These are phyloP conservation scores for Cyclaneusma minus DNA, from an alignment of 2,329 filamentous ascomycete species.

Conservation along the genomic window DNA sequence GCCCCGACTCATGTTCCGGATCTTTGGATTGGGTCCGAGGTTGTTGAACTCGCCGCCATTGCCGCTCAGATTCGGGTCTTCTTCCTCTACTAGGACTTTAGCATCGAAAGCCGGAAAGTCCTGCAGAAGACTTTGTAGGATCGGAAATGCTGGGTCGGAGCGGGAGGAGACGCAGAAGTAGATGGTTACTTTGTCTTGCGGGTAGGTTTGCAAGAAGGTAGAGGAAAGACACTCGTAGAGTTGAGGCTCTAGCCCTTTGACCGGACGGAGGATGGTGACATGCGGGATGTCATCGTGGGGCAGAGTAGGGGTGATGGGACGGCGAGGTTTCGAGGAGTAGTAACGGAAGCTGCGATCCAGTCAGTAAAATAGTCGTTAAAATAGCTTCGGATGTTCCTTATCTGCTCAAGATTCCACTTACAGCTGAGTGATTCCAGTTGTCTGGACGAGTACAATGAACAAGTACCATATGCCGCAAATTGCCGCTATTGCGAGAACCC, in stretches of 20 bases:
- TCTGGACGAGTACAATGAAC: conserved; percentile 35
- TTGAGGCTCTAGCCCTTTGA: conserved; percentile 80
- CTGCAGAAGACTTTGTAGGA: conserved; percentile 53
- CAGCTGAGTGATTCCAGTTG: conserved; percentile 40
- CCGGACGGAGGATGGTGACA: conserved; percentile 81
- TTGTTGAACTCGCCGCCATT: conserved; percentile 32
- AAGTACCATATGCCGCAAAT: conserved; percentile 36
- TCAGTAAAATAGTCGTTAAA: conserved; percentile 2
- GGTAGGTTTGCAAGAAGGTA: conserved; percentile 72
- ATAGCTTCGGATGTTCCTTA: conserved; percentile 8
- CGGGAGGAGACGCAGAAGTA: conserved; percentile 67
- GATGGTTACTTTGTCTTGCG: conserved; percentile 58
- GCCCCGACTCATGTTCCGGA: conserved; percentile 85
- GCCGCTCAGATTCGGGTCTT: conserved; percentile 55
- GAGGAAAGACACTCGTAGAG: conserved; percentile 88
- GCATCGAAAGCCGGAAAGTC: conserved; percentile 63
- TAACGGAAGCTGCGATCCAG: conserved; percentile 29
- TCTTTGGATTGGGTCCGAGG: conserved; percentile 94
- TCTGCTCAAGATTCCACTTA: conserved; percentile 15
- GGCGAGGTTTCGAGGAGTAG: conserved; percentile 32
- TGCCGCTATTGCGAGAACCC: conserved; percentile 22
- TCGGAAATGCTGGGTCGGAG: conserved; percentile 60
- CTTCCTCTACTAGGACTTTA: conserved; percentile 62
- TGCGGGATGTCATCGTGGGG: conserved; percentile 47
- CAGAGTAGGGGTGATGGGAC: conserved; percentile 34